These are phyloP conservation scores for Begonia peltatifolia DNA, from an alignment of 306 rosid species.

Conservation along the genomic window DNA sequence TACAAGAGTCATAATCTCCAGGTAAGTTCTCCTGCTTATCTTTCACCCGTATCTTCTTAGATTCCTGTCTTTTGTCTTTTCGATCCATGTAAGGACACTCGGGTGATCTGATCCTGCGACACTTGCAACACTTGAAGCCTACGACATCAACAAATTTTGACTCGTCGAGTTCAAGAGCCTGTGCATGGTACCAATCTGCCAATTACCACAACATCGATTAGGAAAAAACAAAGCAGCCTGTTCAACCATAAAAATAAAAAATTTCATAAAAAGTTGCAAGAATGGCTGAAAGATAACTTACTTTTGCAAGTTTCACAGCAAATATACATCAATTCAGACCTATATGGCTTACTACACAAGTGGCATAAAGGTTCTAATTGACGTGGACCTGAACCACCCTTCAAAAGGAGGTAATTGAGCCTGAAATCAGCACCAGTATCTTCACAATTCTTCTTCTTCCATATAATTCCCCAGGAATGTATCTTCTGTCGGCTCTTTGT, in stretches of 20 bases:
- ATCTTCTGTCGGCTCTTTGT: conserved; percentile 28
- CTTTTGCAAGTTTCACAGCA: conserved; percentile 66
- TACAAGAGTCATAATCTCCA: conserved; percentile 40
- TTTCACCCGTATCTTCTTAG: conserved; percentile 23
- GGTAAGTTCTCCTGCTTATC: conserved; percentile 38
- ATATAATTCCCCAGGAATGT: conserved; percentile 77
- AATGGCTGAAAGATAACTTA: conserved; percentile 25
- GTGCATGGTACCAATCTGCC: conserved; percentile 96
- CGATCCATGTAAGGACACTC: conserved; percentile 56
- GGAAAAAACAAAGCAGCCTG: conserved; percentile 1
- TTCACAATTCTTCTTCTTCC: conserved; percentile 56
- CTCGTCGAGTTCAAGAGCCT: conserved; percentile 81
- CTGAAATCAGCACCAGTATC: conserved; percentile 38
- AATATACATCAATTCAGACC: conserved; percentile 66
- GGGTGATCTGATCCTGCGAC: conserved; percentile 90
- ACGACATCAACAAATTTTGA: conserved; percentile 43
- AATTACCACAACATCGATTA: conserved; percentile 12
- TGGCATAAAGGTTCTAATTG: conserved; percentile 41
- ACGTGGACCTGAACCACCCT: conserved; percentile 31
- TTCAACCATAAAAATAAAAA: neutral
- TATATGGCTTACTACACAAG: conserved; percentile 61
- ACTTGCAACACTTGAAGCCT: conserved; percentile 90
- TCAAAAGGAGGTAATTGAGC: conserved; percentile 58
- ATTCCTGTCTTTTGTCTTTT: conserved; percentile 24
- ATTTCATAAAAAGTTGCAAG: no score